A percentile compares a stretch with the other conserved stretches of the same genome.
phyloP scores from a whole-genome alignment of 2,329 filamentous ascomycete species.

The Colletotrichum cordylinicola region DNA sequence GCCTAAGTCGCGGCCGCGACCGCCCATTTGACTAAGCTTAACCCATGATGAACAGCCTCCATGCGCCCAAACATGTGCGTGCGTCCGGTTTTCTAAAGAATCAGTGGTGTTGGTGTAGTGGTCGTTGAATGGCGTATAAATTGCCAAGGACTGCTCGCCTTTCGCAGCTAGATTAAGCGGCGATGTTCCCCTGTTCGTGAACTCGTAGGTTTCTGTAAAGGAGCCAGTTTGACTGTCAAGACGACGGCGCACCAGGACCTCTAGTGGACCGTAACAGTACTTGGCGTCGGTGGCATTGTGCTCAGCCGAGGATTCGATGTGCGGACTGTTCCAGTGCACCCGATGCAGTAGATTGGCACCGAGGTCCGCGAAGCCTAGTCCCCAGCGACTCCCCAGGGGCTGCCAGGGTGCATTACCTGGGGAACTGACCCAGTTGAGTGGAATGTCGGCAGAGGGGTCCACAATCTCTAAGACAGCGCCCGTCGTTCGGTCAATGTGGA shows the following conservation, averaged over 20 bases:
- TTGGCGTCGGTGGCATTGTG: background rate
- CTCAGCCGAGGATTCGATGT: background rate
- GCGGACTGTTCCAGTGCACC: slow-evolving; percentile 10
- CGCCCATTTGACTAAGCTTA: slow-evolving; percentile 20
- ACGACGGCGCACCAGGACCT: background rate
- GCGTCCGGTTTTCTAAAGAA: background rate
- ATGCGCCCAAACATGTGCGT: slow-evolving; percentile 17
- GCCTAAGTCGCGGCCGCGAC: slow-evolving; percentile 9
- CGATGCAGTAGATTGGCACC: slow-evolving; percentile 7
- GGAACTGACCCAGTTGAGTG: slow-evolving; percentile 19
- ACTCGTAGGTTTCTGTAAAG: slow-evolving; percentile 15
- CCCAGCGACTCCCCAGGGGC: slow-evolving; percentile 18
- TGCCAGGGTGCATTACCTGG: slow-evolving; percentile 20
- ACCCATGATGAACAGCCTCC: slow-evolving; percentile 17
- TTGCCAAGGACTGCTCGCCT: slow-evolving; percentile 9
- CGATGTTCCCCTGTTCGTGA: background rate
- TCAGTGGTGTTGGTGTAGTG: slow-evolving; percentile 20
- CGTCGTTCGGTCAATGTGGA: slow-evolving; percentile 4
- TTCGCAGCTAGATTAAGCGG: background rate
- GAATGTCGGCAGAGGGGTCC: background rate
- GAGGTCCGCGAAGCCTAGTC: slow-evolving; percentile 12
- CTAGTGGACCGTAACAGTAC: background rate
- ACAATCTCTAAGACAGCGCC: slow-evolving; percentile 9
- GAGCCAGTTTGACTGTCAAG: background rate
- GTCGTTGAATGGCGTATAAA: slow-evolving; percentile 20